Percentiles rank a stretch among this genome's conserved stretches.
Conservation (phyloP, 2,329 filamentous ascomycete species). For the Blastomyces emzantsi region DNA sequence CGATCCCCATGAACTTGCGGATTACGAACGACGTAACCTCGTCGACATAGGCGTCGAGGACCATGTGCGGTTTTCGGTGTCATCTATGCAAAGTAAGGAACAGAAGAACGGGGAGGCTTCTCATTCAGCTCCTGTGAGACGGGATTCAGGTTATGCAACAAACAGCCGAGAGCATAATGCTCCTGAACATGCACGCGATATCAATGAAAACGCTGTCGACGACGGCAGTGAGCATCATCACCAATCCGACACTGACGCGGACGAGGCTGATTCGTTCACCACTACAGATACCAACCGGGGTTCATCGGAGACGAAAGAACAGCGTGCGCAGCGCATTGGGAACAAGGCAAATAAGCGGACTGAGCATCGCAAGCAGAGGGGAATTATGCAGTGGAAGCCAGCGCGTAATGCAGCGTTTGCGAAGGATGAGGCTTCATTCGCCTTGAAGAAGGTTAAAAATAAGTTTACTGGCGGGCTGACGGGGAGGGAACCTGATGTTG, state of each 20-base stretch:
- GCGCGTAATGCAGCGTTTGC: conserved; percentile 78
- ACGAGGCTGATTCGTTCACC: conserved; percentile 12
- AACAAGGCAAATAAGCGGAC: conserved; percentile 35
- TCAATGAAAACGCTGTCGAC: conserved; percentile 16
- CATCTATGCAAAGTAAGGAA: not conserved
- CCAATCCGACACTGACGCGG: conserved; percentile 11
- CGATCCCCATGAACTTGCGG: conserved; percentile 56
- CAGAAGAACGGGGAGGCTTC: not conserved
- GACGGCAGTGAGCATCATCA: conserved; percentile 23
- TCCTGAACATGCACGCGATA: not conserved
- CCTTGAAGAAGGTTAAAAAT: conserved; percentile 64
- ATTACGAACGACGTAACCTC: conserved; percentile 42
- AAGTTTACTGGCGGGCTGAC: conserved; percentile 61
- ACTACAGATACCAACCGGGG: conserved; percentile 10
- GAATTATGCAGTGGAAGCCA: conserved; percentile 91
- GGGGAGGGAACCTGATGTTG: conserved; percentile 77
- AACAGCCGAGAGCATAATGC: not conserved
- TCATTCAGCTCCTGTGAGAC: not conserved
- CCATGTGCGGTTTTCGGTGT: not conserved
- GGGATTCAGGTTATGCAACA: not conserved
- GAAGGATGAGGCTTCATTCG: conserved; percentile 77
- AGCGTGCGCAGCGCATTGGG: conserved; percentile 17
- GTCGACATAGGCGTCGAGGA: conserved; percentile 3
- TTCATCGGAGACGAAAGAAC: conserved; percentile 12
- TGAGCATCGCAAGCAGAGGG: conserved; percentile 76